Evolutionary conservation across 805 yeast genomes (phyloP).

Genomic region (Kodamaea kaohsiungensis): DNA sequence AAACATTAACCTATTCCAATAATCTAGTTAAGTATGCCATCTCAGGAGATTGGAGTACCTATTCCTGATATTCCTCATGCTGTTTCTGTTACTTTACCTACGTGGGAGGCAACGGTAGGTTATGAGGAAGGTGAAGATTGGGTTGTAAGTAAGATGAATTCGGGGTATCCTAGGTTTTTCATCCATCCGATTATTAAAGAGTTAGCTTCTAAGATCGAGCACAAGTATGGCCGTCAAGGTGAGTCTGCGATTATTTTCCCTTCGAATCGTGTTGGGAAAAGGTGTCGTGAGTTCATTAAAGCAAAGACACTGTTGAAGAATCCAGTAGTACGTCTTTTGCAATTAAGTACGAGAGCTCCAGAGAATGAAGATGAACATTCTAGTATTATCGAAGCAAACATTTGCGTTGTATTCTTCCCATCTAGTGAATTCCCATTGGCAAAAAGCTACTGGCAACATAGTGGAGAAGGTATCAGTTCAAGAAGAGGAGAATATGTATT

Average conservation of each 20-base stretch:
- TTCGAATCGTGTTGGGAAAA: conserved; percentile 72
- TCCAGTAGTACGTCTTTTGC: conserved; percentile 53
- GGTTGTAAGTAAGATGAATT: conserved; percentile 73
- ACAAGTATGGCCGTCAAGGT: conserved; percentile 75
- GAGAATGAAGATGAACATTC: conserved; percentile 57
- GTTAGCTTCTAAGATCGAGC: conserved; percentile 53
- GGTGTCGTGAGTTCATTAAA: conserved; percentile 79
- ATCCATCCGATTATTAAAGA: conserved; percentile 64
- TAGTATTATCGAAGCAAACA: conserved; percentile 61
- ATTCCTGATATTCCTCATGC: conserved; percentile 94
- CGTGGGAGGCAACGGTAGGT: conserved; percentile 92
- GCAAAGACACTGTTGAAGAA: conserved; percentile 32
- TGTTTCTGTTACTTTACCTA: conserved; percentile 90
- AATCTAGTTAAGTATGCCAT: conserved; percentile 21
- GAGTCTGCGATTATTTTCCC: conserved; percentile 80
- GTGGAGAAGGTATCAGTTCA: conserved; percentile 96
- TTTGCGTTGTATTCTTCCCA: conserved; percentile 81
- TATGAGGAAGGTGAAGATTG: conserved; percentile 88
- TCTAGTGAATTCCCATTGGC: conserved; percentile 58
- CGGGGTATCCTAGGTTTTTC: conserved; percentile 89
- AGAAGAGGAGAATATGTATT: conserved; percentile 83
- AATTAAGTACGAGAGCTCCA: conserved; percentile 72
- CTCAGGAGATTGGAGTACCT: conserved; percentile 68
- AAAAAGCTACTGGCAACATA: conserved; percentile 93
- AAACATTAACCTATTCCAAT: background rate